phyloP scores from a whole-genome alignment of 2,329 filamentous ascomycete genomes.

The Botrytis fragariae region DNA sequence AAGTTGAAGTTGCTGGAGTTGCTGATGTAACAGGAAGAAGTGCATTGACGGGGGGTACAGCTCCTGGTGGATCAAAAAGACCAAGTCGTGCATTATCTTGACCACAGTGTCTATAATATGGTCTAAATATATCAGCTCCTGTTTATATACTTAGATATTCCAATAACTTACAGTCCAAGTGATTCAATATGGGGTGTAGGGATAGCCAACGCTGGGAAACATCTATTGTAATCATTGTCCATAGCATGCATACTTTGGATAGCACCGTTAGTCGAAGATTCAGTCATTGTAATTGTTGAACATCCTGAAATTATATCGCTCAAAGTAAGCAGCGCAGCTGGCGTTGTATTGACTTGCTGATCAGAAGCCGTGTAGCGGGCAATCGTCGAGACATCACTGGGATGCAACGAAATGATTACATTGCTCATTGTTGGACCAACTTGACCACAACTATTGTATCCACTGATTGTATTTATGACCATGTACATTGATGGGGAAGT shows the following conservation, averaged over 20 bases:
- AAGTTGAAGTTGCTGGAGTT: constrained; percentile 22
- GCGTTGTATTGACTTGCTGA: constrained; percentile 29
- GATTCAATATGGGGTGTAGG: constrained; percentile 24
- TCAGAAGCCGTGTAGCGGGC: constrained; percentile 27
- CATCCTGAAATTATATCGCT: constrained; percentile 40
- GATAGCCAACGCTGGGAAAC: constrained; percentile 27
- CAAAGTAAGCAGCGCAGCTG: constrained; percentile 37
- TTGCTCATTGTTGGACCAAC: constrained; percentile 38
- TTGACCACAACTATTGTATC: constrained; percentile 37
- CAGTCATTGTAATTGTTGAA: constrained; percentile 7
- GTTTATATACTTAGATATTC: neutral
- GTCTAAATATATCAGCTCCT: constrained; percentile 2
- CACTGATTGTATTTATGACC: constrained; percentile 40
- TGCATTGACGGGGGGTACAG: constrained; percentile 39
- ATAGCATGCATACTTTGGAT: constrained; percentile 23
- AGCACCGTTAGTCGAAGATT: constrained; percentile 14
- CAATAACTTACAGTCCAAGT: constrained; percentile 26
- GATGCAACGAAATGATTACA: constrained; percentile 38
- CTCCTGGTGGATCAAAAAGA: constrained; percentile 44
- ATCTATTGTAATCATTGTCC: constrained; percentile 24
- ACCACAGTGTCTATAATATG: constrained; percentile 41
- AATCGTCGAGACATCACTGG: constrained; percentile 41
- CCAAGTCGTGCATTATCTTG: constrained; percentile 41
- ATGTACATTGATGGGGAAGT: constrained; percentile 44
- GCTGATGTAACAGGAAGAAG: constrained; percentile 31